Evolutionary conservation across 257 asterid genomes (phyloP), one percentile per base, ranked within the genome.

Genomic region (Mitragyna speciosa): DNA sequence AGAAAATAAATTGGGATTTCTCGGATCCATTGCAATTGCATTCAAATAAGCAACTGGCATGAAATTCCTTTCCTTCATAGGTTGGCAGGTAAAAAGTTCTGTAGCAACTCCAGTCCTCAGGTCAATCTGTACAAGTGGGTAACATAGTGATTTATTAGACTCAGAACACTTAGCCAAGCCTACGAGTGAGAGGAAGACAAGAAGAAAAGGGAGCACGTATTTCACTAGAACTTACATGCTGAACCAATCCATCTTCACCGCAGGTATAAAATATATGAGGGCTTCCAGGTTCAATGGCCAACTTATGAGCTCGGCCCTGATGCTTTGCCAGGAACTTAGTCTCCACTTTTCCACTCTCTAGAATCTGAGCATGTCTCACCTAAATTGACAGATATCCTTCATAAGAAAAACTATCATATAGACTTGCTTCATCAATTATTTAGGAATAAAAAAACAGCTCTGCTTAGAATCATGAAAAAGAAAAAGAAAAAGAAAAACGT

Each of bases 211-310:
- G 4, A 0, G 4, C 20, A 39, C 43, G 30, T 15, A 75, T n/a
- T 45, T 39, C 66, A 30, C 10, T 12, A 52, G 20, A 74, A 82
- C 97, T 91, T 85, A 95, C 99, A 86, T 87, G 99, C 80, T 90
- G 97, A 83, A 95, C 99, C 78, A 91, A 48, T 76, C 97, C 98
- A 88, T 95, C 97, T 86, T 92, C 97, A 39, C 97, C 98, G 82
- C 99, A 95, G 52, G 96, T 92, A 88, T 92, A 95, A 64, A 95
- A 78, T 47, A 86, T 87, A 86, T 90, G 91, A 45, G 98, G 93
- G 87, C 95, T 87, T 82, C 97, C 98, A 82, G 97, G 98, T 87
- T 93, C 98, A 76, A 95, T 74, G 71, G 98, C 97, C 87, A 93
- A 84, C 78, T 90, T 92, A 83, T 91, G 97, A 70, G 89, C 98